Base-by-base conservation (phyloP, 345 rosid genomes). In the Euphorbia peplus region DNA sequence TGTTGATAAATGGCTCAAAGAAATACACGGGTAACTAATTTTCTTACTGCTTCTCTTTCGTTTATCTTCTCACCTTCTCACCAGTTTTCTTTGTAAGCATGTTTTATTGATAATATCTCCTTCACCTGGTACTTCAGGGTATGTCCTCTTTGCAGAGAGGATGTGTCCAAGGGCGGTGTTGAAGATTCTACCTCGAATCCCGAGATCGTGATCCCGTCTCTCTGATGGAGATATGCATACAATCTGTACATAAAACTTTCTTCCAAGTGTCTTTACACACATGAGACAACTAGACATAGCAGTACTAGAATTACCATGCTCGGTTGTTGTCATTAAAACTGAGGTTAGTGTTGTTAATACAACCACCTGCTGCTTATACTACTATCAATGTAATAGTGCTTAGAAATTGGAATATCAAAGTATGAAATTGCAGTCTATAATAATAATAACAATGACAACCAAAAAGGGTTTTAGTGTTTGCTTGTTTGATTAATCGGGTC, bases 121-220 rank as follows among this genome's bases (percentile, higher is more conserved):
- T 59, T 50, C 37, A 3, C 37, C 37, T 60, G 62, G 30, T 19
- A 39, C n/a, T 42, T 16, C 71, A 73, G 76, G 7, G 68, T 67
- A 29, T 73, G 76, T 57, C 76, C 76, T 21, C 76, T 73, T 51
- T 73, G 76, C 67, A 73, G 76, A 61, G 71, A 61, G 28, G 72
- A 60, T 67, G 71, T 73, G 24, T 73, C 72, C 72, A 73, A 73
- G 65, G 76, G 39, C 6, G 32, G 9, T 11, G 57, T 16, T 65
- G 70, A 73, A 52, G 44, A 53, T 60, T 53, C 63, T 21, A 24
- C 47, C 62, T 21, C 72, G 37, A 25, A 41, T 54, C 41, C 41
- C 42, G 54, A 64, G 28, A 64, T 30, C 42, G 54, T 55, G 28
- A 64, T 30, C 39, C 44, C 63, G 8, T 54, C 75, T 53, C 48